Evolutionary conservation across 441 rosid genomes (phyloP), one percentile per base, ranked within the genome.

Genomic region (Cnidoscolus chayamansa): DNA sequence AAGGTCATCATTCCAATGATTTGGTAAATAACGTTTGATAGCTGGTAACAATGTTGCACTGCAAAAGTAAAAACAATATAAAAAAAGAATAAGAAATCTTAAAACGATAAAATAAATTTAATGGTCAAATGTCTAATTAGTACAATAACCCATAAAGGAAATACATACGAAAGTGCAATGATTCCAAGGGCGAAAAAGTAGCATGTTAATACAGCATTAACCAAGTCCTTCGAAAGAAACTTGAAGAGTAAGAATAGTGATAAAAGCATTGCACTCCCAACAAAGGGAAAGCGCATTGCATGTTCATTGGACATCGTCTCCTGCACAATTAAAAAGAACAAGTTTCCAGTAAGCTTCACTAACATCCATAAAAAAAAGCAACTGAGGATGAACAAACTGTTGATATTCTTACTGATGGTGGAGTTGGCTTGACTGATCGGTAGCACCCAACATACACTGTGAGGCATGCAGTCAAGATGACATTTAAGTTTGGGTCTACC

Each of bases 281-380:
- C 90, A 77, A 95, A 87, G 0, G 99, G 99, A 77, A 95, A 93
- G 73, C 98, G 97, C 98, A 95, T 95, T 10, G 99, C 99, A 81
- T 95, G 99, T 58, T 95, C 97, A 32, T 89, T 91, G 12, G 98
- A 95, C 99, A 95, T 91, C 0, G 97, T 91, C 83, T 95, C 98
- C 99, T 94, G 88, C 80, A 81, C 67, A 50, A 60, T 48, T 68
- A 73, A 76, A 75, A 45, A 76, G 0, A 40, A 20, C 20, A 72
- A 58, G 40, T 67, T 45, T 59, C 68, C 79, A 72, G 63, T 54
- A 68, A 65, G 56, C 68, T 17, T 55, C n/a, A 55, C 4, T 2
- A 2, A 30, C 20, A 68, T 10, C 30, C 50, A 45, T 4, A 20
- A 30, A 43, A 57, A 30, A 43, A 11, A 61, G 3, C 15, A 4